A percentile compares a stretch with the other conserved stretches of the same genome.
Conservation (phyloP, 2,329 filamentous ascomycete genomes). For the Scleromitrula shiraiana region DNA sequence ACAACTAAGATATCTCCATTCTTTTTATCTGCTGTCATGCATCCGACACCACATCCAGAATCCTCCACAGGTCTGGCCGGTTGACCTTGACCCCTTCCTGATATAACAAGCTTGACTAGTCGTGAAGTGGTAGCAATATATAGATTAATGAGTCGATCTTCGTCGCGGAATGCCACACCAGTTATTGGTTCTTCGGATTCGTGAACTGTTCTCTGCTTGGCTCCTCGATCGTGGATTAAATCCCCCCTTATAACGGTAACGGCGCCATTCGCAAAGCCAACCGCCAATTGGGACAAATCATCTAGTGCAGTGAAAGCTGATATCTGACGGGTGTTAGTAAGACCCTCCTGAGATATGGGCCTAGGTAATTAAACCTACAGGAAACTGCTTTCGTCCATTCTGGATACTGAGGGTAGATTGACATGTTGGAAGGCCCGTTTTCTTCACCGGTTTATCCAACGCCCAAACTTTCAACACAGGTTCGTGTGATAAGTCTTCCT, state of each 20-base stretch:
- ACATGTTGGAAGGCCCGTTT: conserved; percentile 81
- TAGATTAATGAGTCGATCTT: conserved; percentile 59
- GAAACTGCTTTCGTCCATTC: conserved; percentile 87
- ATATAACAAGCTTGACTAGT: conserved; percentile 79
- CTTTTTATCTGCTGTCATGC: conserved; percentile 78
- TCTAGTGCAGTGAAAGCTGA: conserved; percentile 83
- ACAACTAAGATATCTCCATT: conserved; percentile 86
- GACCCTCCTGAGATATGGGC: background rate
- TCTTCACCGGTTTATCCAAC: conserved; percentile 87
- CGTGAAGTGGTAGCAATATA: conserved; percentile 89
- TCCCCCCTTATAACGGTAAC: conserved; percentile 92
- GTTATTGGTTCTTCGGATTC: conserved; percentile 96
- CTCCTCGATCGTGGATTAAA: conserved; percentile 88
- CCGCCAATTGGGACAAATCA: conserved; percentile 84
- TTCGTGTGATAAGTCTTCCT: conserved; percentile 81
- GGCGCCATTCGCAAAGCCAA: conserved; percentile 91
- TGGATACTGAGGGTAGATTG: conserved; percentile 78
- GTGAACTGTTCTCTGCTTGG: conserved; percentile 88
- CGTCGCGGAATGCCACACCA: conserved; percentile 68
- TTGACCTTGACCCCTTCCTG: conserved; percentile 81
- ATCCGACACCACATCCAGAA: conserved; percentile 82
- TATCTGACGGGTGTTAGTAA: conserved; percentile 42
- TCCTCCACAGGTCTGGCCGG: conserved; percentile 85
- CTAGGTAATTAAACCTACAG: conserved; percentile 43
- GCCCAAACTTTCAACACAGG: conserved; percentile 97